Evolutionary conservation across 495 filamentous ascomycete genomes (phyloP).

Genomic region (Rostrohypoxylon terebratum): DNA sequence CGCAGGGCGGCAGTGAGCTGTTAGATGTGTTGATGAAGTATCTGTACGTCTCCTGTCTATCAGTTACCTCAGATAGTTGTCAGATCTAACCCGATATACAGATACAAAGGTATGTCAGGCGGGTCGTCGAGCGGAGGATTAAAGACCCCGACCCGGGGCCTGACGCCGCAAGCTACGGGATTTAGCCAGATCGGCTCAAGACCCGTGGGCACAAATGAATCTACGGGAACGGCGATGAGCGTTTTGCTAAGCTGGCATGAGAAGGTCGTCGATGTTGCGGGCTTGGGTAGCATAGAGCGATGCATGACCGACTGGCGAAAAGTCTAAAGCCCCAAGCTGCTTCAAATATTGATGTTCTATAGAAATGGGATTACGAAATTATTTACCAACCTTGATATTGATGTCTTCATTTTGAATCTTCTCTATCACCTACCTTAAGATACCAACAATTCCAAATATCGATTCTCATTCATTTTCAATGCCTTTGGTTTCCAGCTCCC

Average conservation of each 20-base stretch:
- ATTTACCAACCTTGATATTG: neutral
- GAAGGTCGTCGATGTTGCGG: conserved; percentile 91
- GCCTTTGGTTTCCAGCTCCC: neutral
- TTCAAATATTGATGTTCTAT: conserved; percentile 3
- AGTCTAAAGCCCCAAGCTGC: conserved; percentile 62
- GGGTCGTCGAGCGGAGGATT: conserved; percentile 48
- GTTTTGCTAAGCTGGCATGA: conserved; percentile 96
- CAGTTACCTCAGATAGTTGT: neutral
- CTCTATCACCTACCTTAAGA: neutral
- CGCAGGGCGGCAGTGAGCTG: conserved; percentile 76
- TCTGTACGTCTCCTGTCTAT: conserved; percentile 60
- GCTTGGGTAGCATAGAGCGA: conserved; percentile 85
- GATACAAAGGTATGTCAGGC: conserved; percentile 87
- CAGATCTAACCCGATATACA: conserved; percentile 39
- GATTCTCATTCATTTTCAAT: neutral
- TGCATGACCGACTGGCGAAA: conserved; percentile 93
- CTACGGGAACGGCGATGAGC: conserved; percentile 88
- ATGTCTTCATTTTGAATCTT: neutral
- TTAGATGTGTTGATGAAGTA: conserved; percentile 84
- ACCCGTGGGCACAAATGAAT: conserved; percentile 72
- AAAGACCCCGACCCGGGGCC: conserved; percentile 57
- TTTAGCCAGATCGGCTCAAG: conserved; percentile 85
- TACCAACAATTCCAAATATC: neutral
- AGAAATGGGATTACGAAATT: conserved; percentile 26
- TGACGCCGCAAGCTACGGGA: conserved; percentile 82